Evolutionary conservation across 768 basidiomycete species (phyloP), one percentile per base, ranked within the genome.

Genomic region (Auriscalpium orientale): DNA sequence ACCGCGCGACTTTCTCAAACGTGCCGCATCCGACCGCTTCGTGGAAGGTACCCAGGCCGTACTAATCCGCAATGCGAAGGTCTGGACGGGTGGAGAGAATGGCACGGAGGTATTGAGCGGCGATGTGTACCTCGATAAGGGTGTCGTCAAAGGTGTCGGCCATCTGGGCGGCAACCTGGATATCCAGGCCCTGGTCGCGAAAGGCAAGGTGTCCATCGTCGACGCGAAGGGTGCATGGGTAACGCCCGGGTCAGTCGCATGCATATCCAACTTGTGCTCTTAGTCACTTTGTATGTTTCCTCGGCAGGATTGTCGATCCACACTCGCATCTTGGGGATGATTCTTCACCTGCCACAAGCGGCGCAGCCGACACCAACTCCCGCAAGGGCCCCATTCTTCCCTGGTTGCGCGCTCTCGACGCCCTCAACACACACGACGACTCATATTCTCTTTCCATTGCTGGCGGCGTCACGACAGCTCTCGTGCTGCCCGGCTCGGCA

Each of bases 31-130:
- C 9, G 88, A 90, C 66, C 76, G 89, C 4, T 89, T 81, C 62
- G 82, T 74, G 9, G 72, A 71, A 2, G 86, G 83, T 3, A 87
- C 89, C 3, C 74, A 73, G 50, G 74, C 89, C 1, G 74, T 81
- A 6, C 73, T 88, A 49, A 78, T 94, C 54, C 79, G 75, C 67
- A 88, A 91, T 59, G 91, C 84, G 22, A 89, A 75, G 33, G 79
- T 95, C 59, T 95, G 92, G 92, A 94, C 91, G 1, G 90, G 91
- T 8, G 66, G 69, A 21, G 65, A 81, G 28, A 82, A 87, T 45
- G 91, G 91, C 0, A 81, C 81, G 1, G 74, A 86, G 57, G 75
- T 91, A 28, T 53, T 89, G 40, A 68, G 70, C 6, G 86, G 81
- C 1, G 87, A 88, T 57, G 71, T 95, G 10, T 73, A 89, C 2